A percentile compares a stretch with the other conserved stretches of the same genome.
These are phyloP conservation scores for Microstegium vimineum DNA, from an alignment of 176 grass and related monocot genomes.

Conservation along the genomic window DNA sequence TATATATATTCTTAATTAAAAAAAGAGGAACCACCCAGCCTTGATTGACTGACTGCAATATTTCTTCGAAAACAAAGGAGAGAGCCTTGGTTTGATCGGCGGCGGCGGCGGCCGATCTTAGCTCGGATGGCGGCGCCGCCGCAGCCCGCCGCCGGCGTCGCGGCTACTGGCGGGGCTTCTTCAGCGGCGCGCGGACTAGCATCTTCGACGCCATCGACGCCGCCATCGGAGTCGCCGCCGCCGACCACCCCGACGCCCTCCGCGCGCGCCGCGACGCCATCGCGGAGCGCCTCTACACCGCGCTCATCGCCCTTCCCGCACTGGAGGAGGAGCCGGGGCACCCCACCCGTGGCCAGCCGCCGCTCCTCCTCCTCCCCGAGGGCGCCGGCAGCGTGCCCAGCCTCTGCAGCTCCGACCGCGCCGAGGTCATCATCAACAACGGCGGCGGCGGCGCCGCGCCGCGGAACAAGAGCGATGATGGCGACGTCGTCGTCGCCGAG, in stretches of 20 bases:
- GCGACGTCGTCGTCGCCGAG: conserved; percentile 6
- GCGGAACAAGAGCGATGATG: neutral
- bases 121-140: conserved; percentile 26
- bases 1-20: neutral
- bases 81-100: conserved; percentile 1
- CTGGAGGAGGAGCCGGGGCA: neutral
- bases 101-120: conserved; percentile 12
- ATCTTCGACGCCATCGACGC: conserved; percentile 62
- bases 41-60: conserved; percentile 2
- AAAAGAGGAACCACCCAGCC: neutral
- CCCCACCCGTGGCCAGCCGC: neutral
- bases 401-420: conserved; percentile 54
- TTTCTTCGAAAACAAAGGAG: neutral
- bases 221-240: conserved; percentile 53
- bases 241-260: conserved; percentile 45
- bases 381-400: conserved; percentile 39
- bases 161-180: conserved; percentile 70
- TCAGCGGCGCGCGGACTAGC: conserved; percentile 38
- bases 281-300: conserved; percentile 48
- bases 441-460: neutral
- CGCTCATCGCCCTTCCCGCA: conserved; percentile 11
- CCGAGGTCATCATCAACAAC: conserved; percentile 37
- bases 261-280: conserved; percentile 49
- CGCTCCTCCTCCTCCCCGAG: neutral
- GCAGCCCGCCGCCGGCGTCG: conserved; percentile 9